phyloP scores from a whole-genome alignment of 371 early-diverging fungal genomes.

The Coemansia sp. region DNA sequence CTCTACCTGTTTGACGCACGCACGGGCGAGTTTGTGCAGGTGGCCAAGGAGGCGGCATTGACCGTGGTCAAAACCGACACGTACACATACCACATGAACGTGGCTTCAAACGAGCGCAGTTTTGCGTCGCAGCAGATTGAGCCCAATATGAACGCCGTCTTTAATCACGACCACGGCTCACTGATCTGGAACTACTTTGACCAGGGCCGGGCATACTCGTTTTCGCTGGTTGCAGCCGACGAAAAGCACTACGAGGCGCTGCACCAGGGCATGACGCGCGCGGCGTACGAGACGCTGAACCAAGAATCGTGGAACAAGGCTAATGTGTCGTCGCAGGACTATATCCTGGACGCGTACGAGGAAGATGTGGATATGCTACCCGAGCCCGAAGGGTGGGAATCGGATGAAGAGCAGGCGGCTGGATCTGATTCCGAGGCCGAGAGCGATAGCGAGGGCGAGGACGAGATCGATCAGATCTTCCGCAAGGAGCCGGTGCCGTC shows the following conservation, averaged over 20 bases:
- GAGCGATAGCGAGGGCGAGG: slow-evolving; percentile 7
- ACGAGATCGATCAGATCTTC: slow-evolving; percentile 22
- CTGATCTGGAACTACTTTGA: slow-evolving; percentile 67
- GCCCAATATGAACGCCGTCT: slow-evolving; percentile 71
- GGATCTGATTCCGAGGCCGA: slow-evolving; percentile 1
- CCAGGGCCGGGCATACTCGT: slow-evolving; percentile 60
- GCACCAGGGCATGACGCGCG: slow-evolving; percentile 60
- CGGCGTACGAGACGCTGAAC: slow-evolving; percentile 66
- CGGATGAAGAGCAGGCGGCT: slow-evolving; percentile 13
- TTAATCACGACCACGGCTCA: slow-evolving; percentile 60
- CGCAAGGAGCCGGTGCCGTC: slow-evolving; percentile 10
- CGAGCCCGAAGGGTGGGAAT: slow-evolving; percentile 31
- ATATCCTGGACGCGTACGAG: slow-evolving; percentile 66
- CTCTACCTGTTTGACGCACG: slow-evolving; percentile 61
- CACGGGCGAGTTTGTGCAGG: slow-evolving; percentile 53
- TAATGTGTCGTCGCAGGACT: slow-evolving; percentile 58
- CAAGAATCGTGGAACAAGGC: slow-evolving; percentile 54
- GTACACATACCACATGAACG: slow-evolving; percentile 58
- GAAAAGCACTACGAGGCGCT: slow-evolving; percentile 53
- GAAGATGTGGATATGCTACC: slow-evolving; percentile 61
- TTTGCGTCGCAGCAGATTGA: slow-evolving; percentile 66
- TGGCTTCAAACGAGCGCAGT: slow-evolving; percentile 51
- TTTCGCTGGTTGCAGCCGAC: slow-evolving; percentile 62
- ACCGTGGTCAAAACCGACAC: slow-evolving; percentile 52
- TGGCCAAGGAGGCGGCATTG: slow-evolving; percentile 52